Evolutionary conservation across 2,329 filamentous ascomycete species (phyloP), one percentile per base, ranked within the genome.

Genomic region (Bipolaris oryzae): DNA sequence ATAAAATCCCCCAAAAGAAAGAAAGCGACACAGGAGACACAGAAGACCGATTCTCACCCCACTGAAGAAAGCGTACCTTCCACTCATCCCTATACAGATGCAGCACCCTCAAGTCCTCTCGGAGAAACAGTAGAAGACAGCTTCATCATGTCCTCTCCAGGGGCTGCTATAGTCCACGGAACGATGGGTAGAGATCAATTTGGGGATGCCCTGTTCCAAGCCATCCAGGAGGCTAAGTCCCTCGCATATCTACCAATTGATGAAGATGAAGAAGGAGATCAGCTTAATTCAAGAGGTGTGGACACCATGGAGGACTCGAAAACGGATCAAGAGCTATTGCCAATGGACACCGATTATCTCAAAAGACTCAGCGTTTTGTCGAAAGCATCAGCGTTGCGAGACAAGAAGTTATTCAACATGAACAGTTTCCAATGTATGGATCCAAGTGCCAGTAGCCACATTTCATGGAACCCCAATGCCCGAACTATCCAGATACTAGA

Each of bases 401-500:
- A 57, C 48, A 73, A 69, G 53, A 57, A 53, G 45, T 53, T 57
- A 0, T 66, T 74, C 58, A 61, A 72, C 11, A 72, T 76, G 60
- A 75, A 78, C 55, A 79, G 73, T 2, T 87, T 86, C 58, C 77
- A 81, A 31, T 88, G 86, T 68, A 87, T 88, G 85, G 78, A 85
- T 42, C 82, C 82, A 57, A 78, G 83, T 53, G 81, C 81, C 48
- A 77, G 77, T 4, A 71, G 68, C 23, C 73, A 74, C 5, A 71
- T 76, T 13, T 69, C 76, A 0, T 71, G 78, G 11, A 91, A 89
- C 63, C 90, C 91, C 0, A 98, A 97, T 71, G 79, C 80, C 1
- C 80, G 84, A 11, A 96, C 90, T 0, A 92, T 96, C 48, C 84
- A 89, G 44, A 80, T 95, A 2, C 80, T 97, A 5, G 85, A 92